Evolutionary conservation across 1,284 basidiomycete genomes (phyloP), one percentile per base, ranked within the genome.

Genomic region (Puccinia hordei): DNA sequence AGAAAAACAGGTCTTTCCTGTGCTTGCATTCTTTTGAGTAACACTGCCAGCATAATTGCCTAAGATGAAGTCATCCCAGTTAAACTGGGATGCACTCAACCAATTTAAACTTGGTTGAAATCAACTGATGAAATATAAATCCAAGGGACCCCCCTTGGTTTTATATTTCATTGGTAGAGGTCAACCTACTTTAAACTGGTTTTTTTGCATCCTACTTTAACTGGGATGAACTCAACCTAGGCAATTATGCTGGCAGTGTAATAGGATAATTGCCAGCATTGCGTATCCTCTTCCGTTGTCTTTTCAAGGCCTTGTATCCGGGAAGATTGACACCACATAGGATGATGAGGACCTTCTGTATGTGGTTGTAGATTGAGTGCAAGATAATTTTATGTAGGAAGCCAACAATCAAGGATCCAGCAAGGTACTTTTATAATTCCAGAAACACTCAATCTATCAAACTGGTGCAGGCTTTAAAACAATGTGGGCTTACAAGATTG

Each of bases 371-470:
- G 35, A 63, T 63, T 10, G 27, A 33, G 35, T n/a, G 63, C 9
- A 19, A 66, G 19, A 66, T n/a, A 6, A 66, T 41, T 15, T 66
- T 66, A 30, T 46, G 63, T 44, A 66, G 13, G 63, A 66, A 66
- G 17, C 63, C 63, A 19, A 66, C 17, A 41, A 66, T 66, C 63
- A 66, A 41, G 6, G 63, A 41, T 41, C 63, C 63, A 1, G 63
- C 35, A 3, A 66, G 17, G n/a, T 41, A 66, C 33, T 66, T 46
- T n/a, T n/a, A n/a, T n/a, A n/a, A n/a, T n/a, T n/a, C n/a, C 3
- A 27, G 4, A 33, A 17, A 49, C 10, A 15, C 9, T 12, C 1
- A 59, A 30, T 13, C 9, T 5, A 15, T 1, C 24, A 59, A 59
- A 10, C 5, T 59, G 53, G 24, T 27, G 5, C 53, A 19, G 12